Evolutionary conservation across 169 alveolate genomes (phyloP), one percentile per base, ranked within the genome.

Genomic region (Plasmodium fragile): DNA sequence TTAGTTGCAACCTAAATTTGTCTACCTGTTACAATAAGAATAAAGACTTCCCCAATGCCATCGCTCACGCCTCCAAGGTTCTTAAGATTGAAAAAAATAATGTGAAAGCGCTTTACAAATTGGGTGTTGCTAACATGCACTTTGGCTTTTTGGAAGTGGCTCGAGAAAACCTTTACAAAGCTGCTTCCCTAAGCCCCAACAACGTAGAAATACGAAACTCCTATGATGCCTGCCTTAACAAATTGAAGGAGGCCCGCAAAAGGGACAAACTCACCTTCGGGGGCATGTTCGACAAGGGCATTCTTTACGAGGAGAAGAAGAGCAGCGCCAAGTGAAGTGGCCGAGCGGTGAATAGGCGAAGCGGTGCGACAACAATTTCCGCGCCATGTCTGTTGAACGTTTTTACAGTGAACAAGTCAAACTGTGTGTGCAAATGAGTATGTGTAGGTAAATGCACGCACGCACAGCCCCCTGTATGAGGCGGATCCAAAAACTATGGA

Each of bases 101-200:
- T 84, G 92, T 96, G 49, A 97, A 97, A 83, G 98, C 95, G 36
- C 90, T 94, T 78, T 97, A 92, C 72, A 95, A 97, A 28, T 83
- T 97, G 32, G 98, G 97, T 0, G 92, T 97, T 16, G 98, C 98
- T n/a, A 79, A 97, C 41, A 69, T 95, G 82, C 87, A 95, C 43
- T 55, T 92, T 72, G 97, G 95, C 70, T 84, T 91, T 59, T 83
- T 95, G 41, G 97, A 94, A 10, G 97, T 92, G 25, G 97, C 98
- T 0, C 75, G 92, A 22, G 90, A 77, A 1, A 97, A 96, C 78
- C 83, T 97, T 16, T 91, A 83, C 69, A 81, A 92, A 52, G 94
- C 97, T 28, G 93, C 95, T n/a, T 92, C 91, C 28, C 80, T 95
- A 34, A 97, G 94, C 80, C 97, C 97, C 18, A 93, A 95, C 36